These are phyloP conservation scores for Solanum chmielewskii DNA, from an alignment of 257 asterid species.

Conservation along the genomic window DNA sequence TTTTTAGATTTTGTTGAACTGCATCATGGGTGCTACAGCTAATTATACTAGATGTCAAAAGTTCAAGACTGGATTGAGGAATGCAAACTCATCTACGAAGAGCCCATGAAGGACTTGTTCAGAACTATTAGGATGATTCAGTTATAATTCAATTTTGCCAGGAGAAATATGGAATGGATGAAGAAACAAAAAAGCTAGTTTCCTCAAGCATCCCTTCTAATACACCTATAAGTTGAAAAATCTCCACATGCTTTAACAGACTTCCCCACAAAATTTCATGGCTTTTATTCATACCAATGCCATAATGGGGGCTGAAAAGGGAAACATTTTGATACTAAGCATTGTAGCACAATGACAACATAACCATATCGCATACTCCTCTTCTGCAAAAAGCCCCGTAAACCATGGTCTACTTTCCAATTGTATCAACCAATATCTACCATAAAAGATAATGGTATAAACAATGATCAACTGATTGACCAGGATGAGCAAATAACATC, in stretches of 20 bases:
- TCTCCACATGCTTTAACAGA: neutral
- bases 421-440: neutral
- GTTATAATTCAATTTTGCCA: neutral
- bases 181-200: neutral
- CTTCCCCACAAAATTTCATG: neutral
- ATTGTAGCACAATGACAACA: neutral
- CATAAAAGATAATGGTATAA: neutral
- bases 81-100: neutral
- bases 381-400: neutral
- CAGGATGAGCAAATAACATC: neutral
- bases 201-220: neutral
- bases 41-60: neutral
- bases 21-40: neutral
- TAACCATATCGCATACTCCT: neutral
- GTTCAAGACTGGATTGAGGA: neutral
- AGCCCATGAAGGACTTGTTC: neutral
- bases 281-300: neutral
- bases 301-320: neutral
- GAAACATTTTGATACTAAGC: neutral
- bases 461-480: neutral
- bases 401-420: neutral
- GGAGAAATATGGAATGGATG: neutral
- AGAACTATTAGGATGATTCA: neutral
- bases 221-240: neutral
- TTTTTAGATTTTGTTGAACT: neutral